Evolutionary conservation across 257 asterid genomes (phyloP), one percentile per base, ranked within the genome.

Genomic region (Jasminum sambac): DNA sequence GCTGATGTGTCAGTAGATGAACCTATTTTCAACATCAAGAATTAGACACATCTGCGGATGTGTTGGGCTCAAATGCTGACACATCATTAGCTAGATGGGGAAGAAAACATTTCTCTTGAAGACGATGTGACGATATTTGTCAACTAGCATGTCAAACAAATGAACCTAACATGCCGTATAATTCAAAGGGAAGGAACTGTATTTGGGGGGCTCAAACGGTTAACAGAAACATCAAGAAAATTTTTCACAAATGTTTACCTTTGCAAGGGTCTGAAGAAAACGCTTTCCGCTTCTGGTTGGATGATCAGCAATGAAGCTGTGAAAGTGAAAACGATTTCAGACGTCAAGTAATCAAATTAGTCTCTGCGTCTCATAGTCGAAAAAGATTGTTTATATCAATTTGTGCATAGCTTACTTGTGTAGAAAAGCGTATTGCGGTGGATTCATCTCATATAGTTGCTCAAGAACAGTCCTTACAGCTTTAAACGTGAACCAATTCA

Each of bases 391-490:
- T 55, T 55, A 13, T 13, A 55, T 14, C 14, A 55, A 23, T 30
- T 9, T 11, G 16, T 10, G 36, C 23, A 55, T 19, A 9, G 67
- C 89, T 78, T 72, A 88, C 96, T 86, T 83, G 84, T 86, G 74
- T 72, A 88, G 86, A 89, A 89, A 88, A 68, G 71, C 73, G 76
- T 88, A 86, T 24, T 80, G 81, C 6, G 90, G 88, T 3, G 90
- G 92, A 58, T 86, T 86, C 92, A 88, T 68, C 77, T 88, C 96
- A 70, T 86, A 86, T 61, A 88, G 90, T 82, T 88, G 96, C 66
- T 71, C 77, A 55, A 87, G 88, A 72, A 90, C 90, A 23, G 91
- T 85, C 77, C 83, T 84, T n/a, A 83, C 90, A 55, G 92, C 96
- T 76, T 87, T 89, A 41, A 72, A 83, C 5, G 92, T 87, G 75